These are phyloP conservation scores for Candida sp. DNA, from an alignment of 1,139 yeast genomes.

Conservation along the genomic window DNA sequence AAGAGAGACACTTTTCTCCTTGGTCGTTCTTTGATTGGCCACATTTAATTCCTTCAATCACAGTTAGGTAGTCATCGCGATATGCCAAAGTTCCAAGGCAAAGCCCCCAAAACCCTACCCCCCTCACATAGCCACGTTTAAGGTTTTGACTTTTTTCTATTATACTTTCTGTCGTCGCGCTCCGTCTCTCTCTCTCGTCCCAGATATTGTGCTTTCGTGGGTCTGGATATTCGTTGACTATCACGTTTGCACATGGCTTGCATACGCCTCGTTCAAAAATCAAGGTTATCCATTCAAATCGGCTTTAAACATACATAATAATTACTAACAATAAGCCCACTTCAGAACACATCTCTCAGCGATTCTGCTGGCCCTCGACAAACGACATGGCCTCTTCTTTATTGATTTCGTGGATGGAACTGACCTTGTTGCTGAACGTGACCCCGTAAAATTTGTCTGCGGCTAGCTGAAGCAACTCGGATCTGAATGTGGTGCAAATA, in stretches of 20 bases:
- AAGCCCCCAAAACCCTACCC: background rate
- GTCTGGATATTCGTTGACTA: too few species aligned
- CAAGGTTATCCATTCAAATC: background rate
- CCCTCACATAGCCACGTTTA: background rate
- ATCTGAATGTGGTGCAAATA: slow-evolving; percentile 94
- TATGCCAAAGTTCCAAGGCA: too few species aligned
- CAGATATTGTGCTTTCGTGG: too few species aligned
- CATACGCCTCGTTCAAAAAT: background rate
- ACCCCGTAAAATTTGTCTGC: slow-evolving; percentile 93
- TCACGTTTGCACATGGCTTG: background rate
- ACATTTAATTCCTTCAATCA: too few species aligned
- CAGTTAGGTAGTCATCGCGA: background rate
- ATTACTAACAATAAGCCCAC: background rate
- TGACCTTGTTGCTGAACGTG: slow-evolving; percentile 80
- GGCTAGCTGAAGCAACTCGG: slow-evolving; percentile 80
- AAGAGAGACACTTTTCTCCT: too few species aligned
- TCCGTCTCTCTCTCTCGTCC: too few species aligned
- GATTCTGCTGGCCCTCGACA: slow-evolving; percentile 64
- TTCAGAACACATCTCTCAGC: slow-evolving; percentile 4
- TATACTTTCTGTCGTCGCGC: too few species aligned
- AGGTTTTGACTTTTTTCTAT: background rate
- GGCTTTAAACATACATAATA: background rate
- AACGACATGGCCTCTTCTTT: slow-evolving; percentile 79
- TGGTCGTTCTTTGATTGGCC: too few species aligned
- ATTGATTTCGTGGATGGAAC: slow-evolving; percentile 74